phyloP scores from a whole-genome alignment of 768 basidiomycete genomes.

The Tylopilus plumbeoviolaceoides region DNA sequence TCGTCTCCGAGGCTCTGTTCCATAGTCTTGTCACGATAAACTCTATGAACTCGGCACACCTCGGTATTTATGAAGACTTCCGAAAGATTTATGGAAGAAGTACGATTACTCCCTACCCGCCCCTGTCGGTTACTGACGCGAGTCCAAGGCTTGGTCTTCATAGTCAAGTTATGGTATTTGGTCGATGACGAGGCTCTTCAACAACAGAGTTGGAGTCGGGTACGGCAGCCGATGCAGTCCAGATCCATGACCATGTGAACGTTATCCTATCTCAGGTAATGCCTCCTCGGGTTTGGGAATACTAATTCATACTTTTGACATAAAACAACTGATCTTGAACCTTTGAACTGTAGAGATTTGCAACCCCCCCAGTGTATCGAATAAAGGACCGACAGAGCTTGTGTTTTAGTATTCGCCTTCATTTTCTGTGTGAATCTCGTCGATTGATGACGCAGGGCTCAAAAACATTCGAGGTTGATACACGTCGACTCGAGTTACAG shows the following conservation, averaged over 20 bases:
- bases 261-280: not conserved
- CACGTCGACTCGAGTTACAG: not conserved
- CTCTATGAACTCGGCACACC: conserved; percentile 7
- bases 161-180: conserved; percentile 19
- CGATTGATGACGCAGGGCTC: not conserved
- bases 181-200: not conserved
- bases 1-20: conserved; percentile 20
- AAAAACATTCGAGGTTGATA: not conserved
- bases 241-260: conserved; percentile 20
- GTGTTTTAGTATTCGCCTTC: not conserved
- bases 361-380: not conserved
- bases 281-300: not conserved
- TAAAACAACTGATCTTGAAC: not conserved
- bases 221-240: not conserved
- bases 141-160: conserved; percentile 6
- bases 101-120: not conserved
- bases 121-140: not conserved
- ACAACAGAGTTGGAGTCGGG: not conserved
- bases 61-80: conserved; percentile 14
- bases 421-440: not conserved
- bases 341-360: not conserved
- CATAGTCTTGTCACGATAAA: conserved; percentile 14
- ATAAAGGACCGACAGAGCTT: not conserved
- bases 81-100: conserved; percentile 17
- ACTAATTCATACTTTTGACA: too few species aligned